Evolutionary conservation across 805 yeast genomes (phyloP).

Genomic region (Candida koratica): DNA sequence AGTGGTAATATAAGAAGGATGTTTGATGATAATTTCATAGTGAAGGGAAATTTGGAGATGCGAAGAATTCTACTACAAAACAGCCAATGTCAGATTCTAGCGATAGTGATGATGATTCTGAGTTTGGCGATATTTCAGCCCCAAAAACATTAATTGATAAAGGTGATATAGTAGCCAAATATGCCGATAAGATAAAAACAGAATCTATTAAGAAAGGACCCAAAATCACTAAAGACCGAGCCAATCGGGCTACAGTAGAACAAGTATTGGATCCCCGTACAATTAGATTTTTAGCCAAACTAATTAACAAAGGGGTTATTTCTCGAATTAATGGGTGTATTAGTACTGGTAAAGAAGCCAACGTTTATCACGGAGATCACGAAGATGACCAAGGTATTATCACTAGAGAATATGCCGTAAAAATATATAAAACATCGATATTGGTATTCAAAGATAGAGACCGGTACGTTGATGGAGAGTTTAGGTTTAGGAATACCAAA

Average conservation of each 20-base stretch:
- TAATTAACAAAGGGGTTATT: conserved; percentile 79
- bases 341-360: conserved; percentile 98
- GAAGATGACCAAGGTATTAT: conserved; percentile 55
- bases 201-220: conserved; percentile 58
- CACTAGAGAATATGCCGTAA: conserved; percentile 73
- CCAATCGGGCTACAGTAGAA: conserved; percentile 95
- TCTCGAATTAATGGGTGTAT: conserved; percentile 89
- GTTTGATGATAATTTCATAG: conserved; percentile 5
- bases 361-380: conserved; percentile 72
- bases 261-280: conserved; percentile 96
- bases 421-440: conserved; percentile 93
- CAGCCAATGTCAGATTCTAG: conserved; percentile 4
- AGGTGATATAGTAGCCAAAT: conserved; percentile 53
- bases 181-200: conserved; percentile 60
- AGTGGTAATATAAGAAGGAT: conserved; percentile 9
- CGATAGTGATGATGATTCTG: conserved; percentile 14
- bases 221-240: conserved; percentile 68
- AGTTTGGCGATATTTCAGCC: neutral
- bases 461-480: conserved; percentile 94
- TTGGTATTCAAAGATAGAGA: conserved; percentile 96
- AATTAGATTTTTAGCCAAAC: conserved; percentile 70
- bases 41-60: neutral
- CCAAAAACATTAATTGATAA: conserved; percentile 31
- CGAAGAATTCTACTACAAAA: no score
- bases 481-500: conserved; percentile 80